Evolutionary conservation across 352 stramenopile species (phyloP).

Genomic region (Aphanomyces astaci): DNA sequence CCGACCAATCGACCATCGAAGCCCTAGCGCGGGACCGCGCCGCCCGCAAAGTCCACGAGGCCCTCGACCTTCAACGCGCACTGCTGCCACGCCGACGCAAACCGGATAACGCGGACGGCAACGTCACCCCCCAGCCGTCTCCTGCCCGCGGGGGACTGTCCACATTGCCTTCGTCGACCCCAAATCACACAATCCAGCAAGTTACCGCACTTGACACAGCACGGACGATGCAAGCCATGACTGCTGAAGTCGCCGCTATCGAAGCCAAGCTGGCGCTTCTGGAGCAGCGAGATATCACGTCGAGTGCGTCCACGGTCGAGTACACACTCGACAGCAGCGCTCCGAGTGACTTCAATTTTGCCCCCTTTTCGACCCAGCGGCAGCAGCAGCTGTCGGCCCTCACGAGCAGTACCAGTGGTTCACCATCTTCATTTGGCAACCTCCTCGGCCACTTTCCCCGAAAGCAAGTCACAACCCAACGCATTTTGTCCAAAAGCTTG

Average conservation of each 20-base stretch:
- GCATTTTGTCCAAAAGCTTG: constrained; percentile 9
- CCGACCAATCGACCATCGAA: not conserved
- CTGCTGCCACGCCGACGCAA: not conserved
- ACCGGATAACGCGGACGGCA: not conserved
- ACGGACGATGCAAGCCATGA: not conserved
- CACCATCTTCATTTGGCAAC: not conserved
- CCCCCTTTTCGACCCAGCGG: not conserved
- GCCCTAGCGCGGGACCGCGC: not conserved
- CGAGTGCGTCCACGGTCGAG: constrained; percentile 12
- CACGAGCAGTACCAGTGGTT: not conserved
- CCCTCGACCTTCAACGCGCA: not conserved
- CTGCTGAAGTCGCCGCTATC: not conserved
- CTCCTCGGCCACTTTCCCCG: not conserved
- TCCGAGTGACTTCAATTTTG: constrained; percentile 16
- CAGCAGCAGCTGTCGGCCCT: not conserved
- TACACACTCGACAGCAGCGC: constrained; percentile 1
- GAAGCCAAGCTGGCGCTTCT: not conserved
- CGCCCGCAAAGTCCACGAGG: not conserved
- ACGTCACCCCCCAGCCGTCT: not conserved
- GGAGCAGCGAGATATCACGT: not conserved
- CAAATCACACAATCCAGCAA: no score
- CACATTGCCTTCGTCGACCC: no score
- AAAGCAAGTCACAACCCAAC: not conserved
- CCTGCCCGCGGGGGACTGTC: no score
- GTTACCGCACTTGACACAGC: no score